These are phyloP conservation scores for Fraxinus baroniana DNA, from an alignment of 305 asterid species.

Conservation along the genomic window DNA sequence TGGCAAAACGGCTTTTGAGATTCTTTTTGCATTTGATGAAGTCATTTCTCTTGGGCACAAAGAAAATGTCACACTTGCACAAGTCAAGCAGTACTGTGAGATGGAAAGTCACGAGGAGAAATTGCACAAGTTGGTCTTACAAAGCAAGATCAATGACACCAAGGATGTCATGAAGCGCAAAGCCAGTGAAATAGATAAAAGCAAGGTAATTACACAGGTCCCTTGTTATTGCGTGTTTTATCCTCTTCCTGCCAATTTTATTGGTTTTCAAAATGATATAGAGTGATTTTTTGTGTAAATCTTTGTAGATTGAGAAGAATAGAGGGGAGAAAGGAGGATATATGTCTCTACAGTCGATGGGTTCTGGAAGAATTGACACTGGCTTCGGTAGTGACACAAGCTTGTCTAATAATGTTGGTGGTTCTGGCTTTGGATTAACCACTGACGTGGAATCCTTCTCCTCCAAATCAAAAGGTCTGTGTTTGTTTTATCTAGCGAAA, in stretches of 20 bases:
- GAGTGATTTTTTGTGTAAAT: neutral
- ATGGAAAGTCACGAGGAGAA: slow-evolving; percentile 93
- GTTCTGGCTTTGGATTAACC: slow-evolving; percentile 53
- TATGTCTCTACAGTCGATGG: slow-evolving; percentile 53
- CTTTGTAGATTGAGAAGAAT: slow-evolving; percentile 56
- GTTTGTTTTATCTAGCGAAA: slow-evolving; percentile 1
- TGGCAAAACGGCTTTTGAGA: slow-evolving; percentile 70
- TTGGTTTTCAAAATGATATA: slow-evolving; percentile 9
- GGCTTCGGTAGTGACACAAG: slow-evolving; percentile 52
- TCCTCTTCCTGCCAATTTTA: slow-evolving; percentile 7
- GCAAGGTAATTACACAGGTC: slow-evolving; percentile 51
- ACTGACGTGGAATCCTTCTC: slow-evolving; percentile 56
- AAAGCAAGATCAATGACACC: slow-evolving; percentile 82
- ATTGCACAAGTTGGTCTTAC: slow-evolving; percentile 73
- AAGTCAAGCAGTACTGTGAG: slow-evolving; percentile 91
- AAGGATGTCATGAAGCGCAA: slow-evolving; percentile 82
- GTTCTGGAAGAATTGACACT: slow-evolving; percentile 50
- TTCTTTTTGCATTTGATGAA: slow-evolving; percentile 87
- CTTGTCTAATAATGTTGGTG: slow-evolving; percentile 32
- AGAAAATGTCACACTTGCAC: slow-evolving; percentile 79
- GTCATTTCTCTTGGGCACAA: slow-evolving; percentile 84
- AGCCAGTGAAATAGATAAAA: slow-evolving; percentile 86
- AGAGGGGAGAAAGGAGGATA: slow-evolving; percentile 59
- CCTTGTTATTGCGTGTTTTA: neutral
- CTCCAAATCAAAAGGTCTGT: slow-evolving; percentile 57